phyloP scores from a whole-genome alignment of 2,329 filamentous ascomycete species.

The Fusarium pseudonygamai region DNA sequence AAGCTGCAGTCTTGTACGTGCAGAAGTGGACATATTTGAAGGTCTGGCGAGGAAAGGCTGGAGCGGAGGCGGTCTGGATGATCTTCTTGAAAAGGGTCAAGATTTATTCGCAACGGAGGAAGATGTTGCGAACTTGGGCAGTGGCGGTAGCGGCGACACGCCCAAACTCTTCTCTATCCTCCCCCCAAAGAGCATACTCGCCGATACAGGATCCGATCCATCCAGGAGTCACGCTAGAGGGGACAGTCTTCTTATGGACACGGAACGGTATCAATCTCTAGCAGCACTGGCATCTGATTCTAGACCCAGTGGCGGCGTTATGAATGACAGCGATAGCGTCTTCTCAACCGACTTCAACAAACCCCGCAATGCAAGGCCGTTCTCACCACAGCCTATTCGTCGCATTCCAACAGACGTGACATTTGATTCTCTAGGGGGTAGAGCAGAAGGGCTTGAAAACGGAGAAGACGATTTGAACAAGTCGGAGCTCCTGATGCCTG shows the following conservation, averaged over 20 bases:
- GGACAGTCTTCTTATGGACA: constrained; percentile 65
- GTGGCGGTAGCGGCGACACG: constrained; percentile 47
- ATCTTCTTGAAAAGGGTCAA: constrained; percentile 69
- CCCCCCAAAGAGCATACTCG: constrained; percentile 70
- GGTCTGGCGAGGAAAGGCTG: constrained; percentile 73
- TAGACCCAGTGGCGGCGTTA: constrained; percentile 45
- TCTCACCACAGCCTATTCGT: constrained; percentile 65
- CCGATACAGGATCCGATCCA: constrained; percentile 57
- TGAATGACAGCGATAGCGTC: constrained; percentile 61
- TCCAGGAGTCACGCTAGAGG: constrained; percentile 55
- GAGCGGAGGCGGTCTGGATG: constrained; percentile 73
- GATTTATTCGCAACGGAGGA: constrained; percentile 66
- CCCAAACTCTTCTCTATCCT: constrained; percentile 71
- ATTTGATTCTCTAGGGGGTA: constrained; percentile 50
- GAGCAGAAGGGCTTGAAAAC: constrained; percentile 22
- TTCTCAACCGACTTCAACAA: constrained; percentile 64
- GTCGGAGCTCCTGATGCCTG: constrained; percentile 37
- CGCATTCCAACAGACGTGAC: constrained; percentile 54
- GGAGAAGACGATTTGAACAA: constrained; percentile 33
- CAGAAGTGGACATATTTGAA: constrained; percentile 77
- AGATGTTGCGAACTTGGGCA: constrained; percentile 45
- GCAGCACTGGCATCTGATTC: constrained; percentile 54
- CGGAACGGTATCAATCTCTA: constrained; percentile 67
- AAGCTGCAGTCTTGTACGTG: constrained; percentile 71
- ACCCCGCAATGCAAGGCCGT: constrained; percentile 64